phyloP scores from a whole-genome alignment of 768 basidiomycete species.

The Trametes cinnabarina region DNA sequence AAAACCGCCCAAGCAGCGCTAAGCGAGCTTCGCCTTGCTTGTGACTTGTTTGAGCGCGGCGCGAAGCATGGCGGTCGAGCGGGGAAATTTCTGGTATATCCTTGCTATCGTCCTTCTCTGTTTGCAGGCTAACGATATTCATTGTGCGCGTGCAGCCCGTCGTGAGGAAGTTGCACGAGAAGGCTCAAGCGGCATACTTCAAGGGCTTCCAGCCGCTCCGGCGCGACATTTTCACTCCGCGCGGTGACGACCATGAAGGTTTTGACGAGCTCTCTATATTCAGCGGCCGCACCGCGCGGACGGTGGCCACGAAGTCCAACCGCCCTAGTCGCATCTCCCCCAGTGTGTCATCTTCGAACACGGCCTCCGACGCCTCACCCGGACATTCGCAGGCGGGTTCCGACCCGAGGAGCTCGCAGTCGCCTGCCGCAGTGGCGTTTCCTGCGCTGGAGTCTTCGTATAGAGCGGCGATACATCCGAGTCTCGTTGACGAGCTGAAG shows the following conservation, averaged over 20 bases:
- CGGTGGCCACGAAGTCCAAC: slow-evolving; percentile 48
- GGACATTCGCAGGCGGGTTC: slow-evolving; percentile 1
- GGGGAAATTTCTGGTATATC: slow-evolving; percentile 63
- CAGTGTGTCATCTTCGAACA: slow-evolving; percentile 7
- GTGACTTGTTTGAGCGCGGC: slow-evolving; percentile 65
- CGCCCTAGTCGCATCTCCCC: slow-evolving; percentile 18
- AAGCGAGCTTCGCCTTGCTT: slow-evolving; percentile 58
- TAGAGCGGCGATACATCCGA: slow-evolving; percentile 29
- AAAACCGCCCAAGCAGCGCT: slow-evolving; percentile 73
- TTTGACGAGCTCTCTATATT: slow-evolving; percentile 75
- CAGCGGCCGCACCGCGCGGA: slow-evolving; percentile 65
- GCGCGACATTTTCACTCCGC: slow-evolving; percentile 60
- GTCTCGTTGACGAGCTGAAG: slow-evolving; percentile 32
- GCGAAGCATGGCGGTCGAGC: slow-evolving; percentile 62
- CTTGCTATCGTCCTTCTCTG: not conserved
- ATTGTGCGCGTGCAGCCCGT: slow-evolving; percentile 49
- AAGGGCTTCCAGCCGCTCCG: slow-evolving; percentile 43
- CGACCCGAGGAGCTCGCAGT: slow-evolving; percentile 11
- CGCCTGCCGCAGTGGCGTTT: slow-evolving; percentile 14
- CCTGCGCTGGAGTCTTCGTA: slow-evolving; percentile 22
- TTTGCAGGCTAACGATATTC: not conserved
- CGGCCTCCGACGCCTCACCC: slow-evolving; percentile 6
- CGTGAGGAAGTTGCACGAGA: slow-evolving; percentile 55
- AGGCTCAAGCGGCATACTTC: slow-evolving; percentile 54
- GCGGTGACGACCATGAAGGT: slow-evolving; percentile 38